phyloP scores from a whole-genome alignment of 192 early-diverging fungal species.

The Cetraspora pellucida region DNA sequence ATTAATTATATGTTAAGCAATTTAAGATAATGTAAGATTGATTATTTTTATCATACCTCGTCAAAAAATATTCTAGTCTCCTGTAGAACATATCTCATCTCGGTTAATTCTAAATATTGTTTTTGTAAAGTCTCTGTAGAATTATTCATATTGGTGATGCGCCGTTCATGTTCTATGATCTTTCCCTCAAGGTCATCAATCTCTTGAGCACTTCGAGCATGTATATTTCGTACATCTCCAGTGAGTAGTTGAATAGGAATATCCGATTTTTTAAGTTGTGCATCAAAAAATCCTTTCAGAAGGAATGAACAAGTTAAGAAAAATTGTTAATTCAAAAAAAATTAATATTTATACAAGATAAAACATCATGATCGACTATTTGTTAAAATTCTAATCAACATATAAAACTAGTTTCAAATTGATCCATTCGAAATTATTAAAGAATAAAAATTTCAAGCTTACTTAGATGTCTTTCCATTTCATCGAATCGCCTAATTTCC shows the following conservation, averaged over 20 bases:
- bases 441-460: slow-evolving; percentile 37
- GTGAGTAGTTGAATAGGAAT: slow-evolving; percentile 59
- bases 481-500: slow-evolving; percentile 94
- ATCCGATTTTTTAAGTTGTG: slow-evolving; percentile 78
- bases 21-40: no score
- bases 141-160: slow-evolving; percentile 83
- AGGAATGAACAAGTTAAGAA: not conserved
- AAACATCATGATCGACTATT: no score
- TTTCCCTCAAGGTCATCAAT: slow-evolving; percentile 90
- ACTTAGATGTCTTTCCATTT: slow-evolving; percentile 96
- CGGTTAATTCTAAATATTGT: slow-evolving; percentile 85
- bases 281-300: slow-evolving; percentile 73
- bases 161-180: slow-evolving; percentile 78
- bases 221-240: slow-evolving; percentile 52
- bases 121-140: slow-evolving; percentile 88
- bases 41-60: slow-evolving; percentile 49
- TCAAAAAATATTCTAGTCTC: slow-evolving; percentile 87
- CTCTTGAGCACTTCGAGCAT: slow-evolving; percentile 81
- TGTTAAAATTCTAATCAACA: no score
- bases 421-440: no score
- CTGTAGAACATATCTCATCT: slow-evolving; percentile 84
- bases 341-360: no score
- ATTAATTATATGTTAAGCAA: no score
- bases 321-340: not conserved
- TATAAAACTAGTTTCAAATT: no score